These are phyloP conservation scores for Prorocentrum cordatum DNA, from an alignment of 169 alveolate species.

Conservation along the genomic window DNA sequence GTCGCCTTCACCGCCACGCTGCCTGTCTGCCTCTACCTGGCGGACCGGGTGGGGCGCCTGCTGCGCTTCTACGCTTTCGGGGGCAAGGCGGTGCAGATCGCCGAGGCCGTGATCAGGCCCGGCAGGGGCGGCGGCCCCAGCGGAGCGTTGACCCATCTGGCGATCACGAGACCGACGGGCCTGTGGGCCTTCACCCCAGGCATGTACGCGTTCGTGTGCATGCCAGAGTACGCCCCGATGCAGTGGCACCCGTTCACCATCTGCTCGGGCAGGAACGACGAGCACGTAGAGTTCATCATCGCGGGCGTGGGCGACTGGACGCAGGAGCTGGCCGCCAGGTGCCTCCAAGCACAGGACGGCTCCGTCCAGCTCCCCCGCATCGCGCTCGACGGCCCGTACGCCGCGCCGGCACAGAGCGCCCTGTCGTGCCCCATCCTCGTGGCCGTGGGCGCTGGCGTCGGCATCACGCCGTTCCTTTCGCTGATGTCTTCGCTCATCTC, in stretches of 20 bases:
- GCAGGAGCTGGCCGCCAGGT: not conserved
- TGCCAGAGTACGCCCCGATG: constrained; percentile 27
- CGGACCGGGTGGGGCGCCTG: constrained; percentile 1
- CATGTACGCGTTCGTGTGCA: constrained; percentile 28
- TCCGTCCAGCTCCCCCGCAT: not conserved
- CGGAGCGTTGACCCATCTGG: constrained; percentile 24
- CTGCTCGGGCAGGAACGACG: not conserved
- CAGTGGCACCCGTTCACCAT: constrained; percentile 51
- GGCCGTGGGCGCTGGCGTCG: constrained; percentile 49
- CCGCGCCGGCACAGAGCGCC: constrained; percentile 24
- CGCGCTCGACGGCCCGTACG: constrained; percentile 24
- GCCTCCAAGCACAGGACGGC: not conserved
- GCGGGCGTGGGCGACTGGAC: constrained; percentile 39
- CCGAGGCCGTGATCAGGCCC: not conserved
- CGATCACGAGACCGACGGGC: not conserved
- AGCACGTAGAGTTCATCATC: not conserved
- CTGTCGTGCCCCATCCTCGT: not conserved
- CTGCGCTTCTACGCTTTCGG: constrained; percentile 4
- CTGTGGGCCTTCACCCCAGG: not conserved
- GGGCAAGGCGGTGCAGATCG: not conserved
- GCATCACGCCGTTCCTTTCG: constrained; percentile 27
- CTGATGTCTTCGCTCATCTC: constrained; percentile 1
- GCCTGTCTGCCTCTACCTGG: not conserved
- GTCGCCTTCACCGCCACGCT: constrained; percentile 1
- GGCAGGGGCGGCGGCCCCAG: not conserved